phyloP scores from a whole-genome alignment of 2,329 filamentous ascomycete genomes.

The Ophiosphaerella herpotricha region DNA sequence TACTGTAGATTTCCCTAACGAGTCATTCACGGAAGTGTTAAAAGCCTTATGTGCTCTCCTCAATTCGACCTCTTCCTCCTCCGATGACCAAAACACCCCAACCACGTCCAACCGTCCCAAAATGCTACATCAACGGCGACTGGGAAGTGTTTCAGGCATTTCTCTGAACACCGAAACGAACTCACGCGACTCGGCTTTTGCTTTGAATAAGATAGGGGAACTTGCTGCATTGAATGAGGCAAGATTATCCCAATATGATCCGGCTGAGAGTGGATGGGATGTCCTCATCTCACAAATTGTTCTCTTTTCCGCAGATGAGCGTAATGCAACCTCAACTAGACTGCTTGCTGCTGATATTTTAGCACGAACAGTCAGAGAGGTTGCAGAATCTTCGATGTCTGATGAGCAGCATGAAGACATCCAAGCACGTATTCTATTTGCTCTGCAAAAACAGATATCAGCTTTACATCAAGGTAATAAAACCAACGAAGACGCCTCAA shows the following conservation, averaged over 20 bases:
- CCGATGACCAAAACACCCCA: slow-evolving; percentile 31
- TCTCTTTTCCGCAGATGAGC: slow-evolving; percentile 49
- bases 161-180: slow-evolving; percentile 47
- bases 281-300: slow-evolving; percentile 63
- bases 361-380: slow-evolving; percentile 52
- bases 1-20: slow-evolving; percentile 85
- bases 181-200: slow-evolving; percentile 53
- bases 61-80: slow-evolving; percentile 34
- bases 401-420: slow-evolving; percentile 56
- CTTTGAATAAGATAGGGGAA: slow-evolving; percentile 54
- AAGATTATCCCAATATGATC: slow-evolving; percentile 70
- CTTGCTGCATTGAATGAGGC: slow-evolving; percentile 52
- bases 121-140: slow-evolving; percentile 43
- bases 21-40: slow-evolving; percentile 78
- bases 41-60: slow-evolving; percentile 75
- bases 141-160: slow-evolving; percentile 51
- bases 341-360: slow-evolving; percentile 56
- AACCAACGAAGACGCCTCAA: slow-evolving; percentile 60
- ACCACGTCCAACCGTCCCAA: slow-evolving; percentile 29
- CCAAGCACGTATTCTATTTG: slow-evolving; percentile 72
- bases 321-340: slow-evolving; percentile 50
- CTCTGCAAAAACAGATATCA: slow-evolving; percentile 65
- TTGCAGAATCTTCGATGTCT: slow-evolving; percentile 58
- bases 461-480: slow-evolving; percentile 58
- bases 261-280: slow-evolving; percentile 75